Evolutionary conservation across 1,139 yeast species (phyloP).

Genomic region (Hansenula lynferdii): DNA sequence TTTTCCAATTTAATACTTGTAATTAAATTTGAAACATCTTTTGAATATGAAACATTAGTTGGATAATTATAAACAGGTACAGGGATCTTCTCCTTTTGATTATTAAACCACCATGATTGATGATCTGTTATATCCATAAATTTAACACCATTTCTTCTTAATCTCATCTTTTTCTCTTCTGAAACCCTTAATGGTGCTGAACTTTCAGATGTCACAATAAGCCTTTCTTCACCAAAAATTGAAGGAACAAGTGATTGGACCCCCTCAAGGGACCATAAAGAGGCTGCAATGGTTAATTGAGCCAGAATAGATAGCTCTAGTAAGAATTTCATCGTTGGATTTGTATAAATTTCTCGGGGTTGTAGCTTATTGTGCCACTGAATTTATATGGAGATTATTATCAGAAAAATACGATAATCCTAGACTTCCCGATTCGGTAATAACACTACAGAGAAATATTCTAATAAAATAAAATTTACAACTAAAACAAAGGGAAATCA

Average conservation of each 20-base stretch:
- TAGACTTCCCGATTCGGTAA: conserved; percentile 1
- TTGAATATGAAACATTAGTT: conserved; percentile 29
- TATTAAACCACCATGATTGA: conserved; percentile 30
- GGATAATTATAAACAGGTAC: conserved; percentile 56
- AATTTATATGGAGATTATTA: background rate
- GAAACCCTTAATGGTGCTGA: conserved; percentile 33
- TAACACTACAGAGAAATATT: background rate
- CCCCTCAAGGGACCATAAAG: background rate
- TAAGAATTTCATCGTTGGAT: background rate
- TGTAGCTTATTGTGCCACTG: background rate
- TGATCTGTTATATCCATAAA: conserved; percentile 70
- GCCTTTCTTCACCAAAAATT: conserved; percentile 2
- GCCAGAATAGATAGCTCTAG: background rate
- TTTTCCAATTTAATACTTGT: conserved; percentile 33
- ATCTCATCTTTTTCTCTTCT: conserved; percentile 52
- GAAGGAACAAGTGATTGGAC: background rate
- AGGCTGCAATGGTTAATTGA: conserved; percentile 2
- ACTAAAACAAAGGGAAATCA: background rate
- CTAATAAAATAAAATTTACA: background rate
- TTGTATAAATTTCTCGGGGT: background rate
- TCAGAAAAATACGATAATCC: background rate
- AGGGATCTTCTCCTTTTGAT: conserved; percentile 29
- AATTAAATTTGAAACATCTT: conserved; percentile 38
- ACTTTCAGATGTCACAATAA: conserved; percentile 13
- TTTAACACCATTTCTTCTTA: conserved; percentile 48